Evolutionary conservation across 176 grass and related monocot genomes (phyloP).

Genomic region (Lolium rigidum): DNA sequence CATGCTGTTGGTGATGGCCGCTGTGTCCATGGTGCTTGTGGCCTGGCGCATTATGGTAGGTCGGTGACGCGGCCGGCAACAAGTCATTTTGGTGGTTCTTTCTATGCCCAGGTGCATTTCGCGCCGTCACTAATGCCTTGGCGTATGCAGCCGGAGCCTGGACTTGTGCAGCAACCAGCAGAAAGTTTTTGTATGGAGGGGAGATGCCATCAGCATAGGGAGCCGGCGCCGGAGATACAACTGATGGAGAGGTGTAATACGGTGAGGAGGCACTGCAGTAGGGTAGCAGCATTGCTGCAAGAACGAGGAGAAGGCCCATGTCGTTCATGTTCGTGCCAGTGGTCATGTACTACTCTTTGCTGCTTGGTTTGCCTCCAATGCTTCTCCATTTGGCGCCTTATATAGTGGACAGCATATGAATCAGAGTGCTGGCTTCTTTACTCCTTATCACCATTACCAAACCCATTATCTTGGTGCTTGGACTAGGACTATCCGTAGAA

Average conservation of each 20-base stretch:
- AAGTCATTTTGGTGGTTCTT: constrained; percentile 25
- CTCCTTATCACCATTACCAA: constrained; percentile 27
- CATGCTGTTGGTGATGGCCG: not conserved
- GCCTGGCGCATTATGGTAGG: not conserved
- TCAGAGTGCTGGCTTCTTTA: not conserved
- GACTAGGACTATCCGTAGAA: not conserved
- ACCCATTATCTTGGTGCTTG: constrained; percentile 53
- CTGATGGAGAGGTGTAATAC: not conserved
- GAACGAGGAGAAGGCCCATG: constrained; percentile 31
- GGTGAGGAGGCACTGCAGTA: not conserved
- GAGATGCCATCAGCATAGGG: constrained; percentile 21
- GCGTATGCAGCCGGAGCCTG: not conserved
- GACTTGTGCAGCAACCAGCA: not conserved
- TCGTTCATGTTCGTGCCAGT: not conserved
- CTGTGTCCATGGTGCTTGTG: constrained; percentile 46
- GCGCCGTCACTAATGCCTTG: not conserved
- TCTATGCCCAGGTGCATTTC: not conserved
- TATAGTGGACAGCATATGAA: constrained; percentile 41
- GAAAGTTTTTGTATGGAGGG: not conserved
- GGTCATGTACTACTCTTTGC: not conserved
- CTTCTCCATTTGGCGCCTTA: constrained; percentile 30
- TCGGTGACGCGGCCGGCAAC: constrained; percentile 9
- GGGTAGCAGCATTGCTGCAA: constrained; percentile 17
- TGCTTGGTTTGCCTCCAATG: constrained; percentile 11
- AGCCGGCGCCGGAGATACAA: constrained; percentile 1